A percentile compares a stretch with the other conserved stretches of the same genome.
Conservation (phyloP, 345 rosid species). For the Boechera divaricarpa region DNA sequence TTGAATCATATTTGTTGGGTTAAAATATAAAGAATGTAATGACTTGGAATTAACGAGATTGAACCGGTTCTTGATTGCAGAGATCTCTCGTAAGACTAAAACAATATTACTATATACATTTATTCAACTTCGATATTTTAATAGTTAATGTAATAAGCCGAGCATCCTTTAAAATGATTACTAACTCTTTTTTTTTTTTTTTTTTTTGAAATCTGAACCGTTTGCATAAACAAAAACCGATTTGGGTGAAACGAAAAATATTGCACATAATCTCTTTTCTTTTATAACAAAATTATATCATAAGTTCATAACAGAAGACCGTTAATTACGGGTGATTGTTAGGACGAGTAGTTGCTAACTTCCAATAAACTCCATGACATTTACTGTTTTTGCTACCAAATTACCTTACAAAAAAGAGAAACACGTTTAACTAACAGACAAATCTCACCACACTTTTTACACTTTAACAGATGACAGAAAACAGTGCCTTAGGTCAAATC, state of each 20-base stretch:
- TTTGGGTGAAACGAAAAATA: conserved; percentile 1
- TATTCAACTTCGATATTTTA: conserved; percentile 5
- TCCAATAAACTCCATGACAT: conserved; percentile 20
- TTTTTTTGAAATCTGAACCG: not conserved
- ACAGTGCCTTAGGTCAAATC: conserved; percentile 37
- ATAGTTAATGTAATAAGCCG: not conserved
- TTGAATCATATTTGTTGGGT: conserved; percentile 38
- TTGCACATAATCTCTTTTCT: conserved; percentile 5
- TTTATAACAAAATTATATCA: not conserved
- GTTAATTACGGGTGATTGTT: conserved; percentile 37
- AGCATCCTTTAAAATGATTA: not conserved
- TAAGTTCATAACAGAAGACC: conserved; percentile 23
- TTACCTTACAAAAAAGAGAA: conserved; percentile 21
- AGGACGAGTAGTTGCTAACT: conserved; percentile 25
- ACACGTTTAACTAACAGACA: conserved; percentile 32
- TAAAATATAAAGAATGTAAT: not conserved
- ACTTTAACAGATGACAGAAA: conserved; percentile 30
- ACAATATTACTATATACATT: conserved; percentile 11
- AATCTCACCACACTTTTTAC: conserved; percentile 36
- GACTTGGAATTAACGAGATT: conserved; percentile 26
- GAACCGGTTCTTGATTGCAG: conserved; percentile 31
- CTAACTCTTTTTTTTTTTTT: not conserved
- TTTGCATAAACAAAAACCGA: not conserved
- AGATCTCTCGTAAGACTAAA: conserved; percentile 45
- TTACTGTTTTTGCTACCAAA: conserved; percentile 35